Percentiles rank a stretch among this genome's conserved stretches.
phyloP scores from a whole-genome alignment of 768 basidiomycete genomes.

The Suillus occidentalis region DNA sequence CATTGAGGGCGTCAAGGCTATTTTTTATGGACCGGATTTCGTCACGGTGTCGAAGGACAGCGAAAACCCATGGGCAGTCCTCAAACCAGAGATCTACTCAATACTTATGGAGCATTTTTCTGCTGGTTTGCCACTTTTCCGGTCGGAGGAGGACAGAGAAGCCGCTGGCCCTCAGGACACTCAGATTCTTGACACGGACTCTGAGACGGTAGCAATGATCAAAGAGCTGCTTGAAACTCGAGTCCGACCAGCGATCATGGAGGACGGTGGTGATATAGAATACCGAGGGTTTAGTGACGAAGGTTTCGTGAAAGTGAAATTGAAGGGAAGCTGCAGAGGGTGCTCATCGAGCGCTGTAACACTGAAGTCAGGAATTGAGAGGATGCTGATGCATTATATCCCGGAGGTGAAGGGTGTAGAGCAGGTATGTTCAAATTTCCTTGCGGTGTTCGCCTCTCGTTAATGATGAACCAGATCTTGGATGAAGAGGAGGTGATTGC shows the following conservation, averaged over 20 bases:
- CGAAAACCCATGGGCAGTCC: conserved; percentile 80
- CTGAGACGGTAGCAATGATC: conserved; percentile 98
- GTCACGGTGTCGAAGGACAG: conserved; percentile 93
- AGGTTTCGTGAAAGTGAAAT: conserved; percentile 80
- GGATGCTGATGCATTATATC: conserved; percentile 99
- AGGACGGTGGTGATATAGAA: conserved; percentile 98
- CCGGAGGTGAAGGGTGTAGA: conserved; percentile 93
- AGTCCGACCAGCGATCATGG: conserved; percentile 96
- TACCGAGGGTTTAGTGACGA: conserved; percentile 88
- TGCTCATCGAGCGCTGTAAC: conserved; percentile 94
- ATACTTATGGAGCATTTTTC: conserved; percentile 98
- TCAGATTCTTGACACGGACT: conserved; percentile 88
- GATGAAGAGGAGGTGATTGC: conserved; percentile 90
- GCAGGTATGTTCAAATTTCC: conserved; percentile 52
- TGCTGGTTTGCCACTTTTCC: conserved; percentile 83
- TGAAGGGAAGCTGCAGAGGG: conserved; percentile 97
- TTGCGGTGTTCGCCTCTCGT: neutral
- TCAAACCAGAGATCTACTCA: conserved; percentile 97
- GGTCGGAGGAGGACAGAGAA: conserved; percentile 75
- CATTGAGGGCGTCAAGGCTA: conserved; percentile 82
- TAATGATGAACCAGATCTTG: conserved; percentile 57
- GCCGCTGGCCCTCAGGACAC: conserved; percentile 92
- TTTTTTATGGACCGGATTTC: conserved; percentile 98
- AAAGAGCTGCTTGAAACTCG: conserved; percentile 95
- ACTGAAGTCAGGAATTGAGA: conserved; percentile 93